A percentile compares a stretch with the other conserved stretches of the same genome.
Conservation (phyloP, 345 rosid species). For the Rhizophora mangle region DNA sequence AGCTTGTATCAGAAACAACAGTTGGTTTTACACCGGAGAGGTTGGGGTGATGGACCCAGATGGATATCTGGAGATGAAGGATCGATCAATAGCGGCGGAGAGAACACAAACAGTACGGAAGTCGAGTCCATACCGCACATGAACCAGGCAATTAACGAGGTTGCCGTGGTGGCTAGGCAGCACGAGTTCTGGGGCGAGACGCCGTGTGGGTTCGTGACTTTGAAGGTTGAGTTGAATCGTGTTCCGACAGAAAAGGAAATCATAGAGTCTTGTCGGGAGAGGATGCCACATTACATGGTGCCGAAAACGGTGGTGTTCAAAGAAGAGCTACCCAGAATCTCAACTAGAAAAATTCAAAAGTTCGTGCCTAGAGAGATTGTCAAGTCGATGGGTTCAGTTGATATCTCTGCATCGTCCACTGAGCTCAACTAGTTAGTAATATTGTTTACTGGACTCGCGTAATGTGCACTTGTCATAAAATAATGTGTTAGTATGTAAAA, state of each 20-base stretch:
- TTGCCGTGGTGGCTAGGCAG: not conserved
- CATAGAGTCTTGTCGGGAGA: not conserved
- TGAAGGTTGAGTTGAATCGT: not conserved
- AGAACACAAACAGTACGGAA: not conserved
- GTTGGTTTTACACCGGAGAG: not conserved
- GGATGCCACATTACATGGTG: not conserved
- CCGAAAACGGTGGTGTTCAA: not conserved
- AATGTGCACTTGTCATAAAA: too few species aligned
- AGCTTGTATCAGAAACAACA: not conserved
- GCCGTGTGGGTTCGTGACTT: not conserved
- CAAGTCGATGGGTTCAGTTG: not conserved
- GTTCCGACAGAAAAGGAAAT: not conserved
- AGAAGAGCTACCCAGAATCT: not conserved
- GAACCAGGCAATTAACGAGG: not conserved
- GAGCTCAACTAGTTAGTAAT: too few species aligned
- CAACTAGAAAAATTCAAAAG: not conserved
- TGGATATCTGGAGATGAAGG: not conserved
- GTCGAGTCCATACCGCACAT: not conserved
- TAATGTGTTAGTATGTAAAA: too few species aligned
- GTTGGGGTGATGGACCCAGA: not conserved
- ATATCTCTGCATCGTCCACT: too few species aligned
- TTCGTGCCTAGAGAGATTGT: not conserved
- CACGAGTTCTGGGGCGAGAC: not conserved
- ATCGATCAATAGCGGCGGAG: conserved; percentile 1
- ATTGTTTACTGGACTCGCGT: too few species aligned